Percentiles rank a stretch among this genome's conserved stretches.
phyloP scores from a whole-genome alignment of 75 land plant genomes.

The Selaginella tamariscina region DNA sequence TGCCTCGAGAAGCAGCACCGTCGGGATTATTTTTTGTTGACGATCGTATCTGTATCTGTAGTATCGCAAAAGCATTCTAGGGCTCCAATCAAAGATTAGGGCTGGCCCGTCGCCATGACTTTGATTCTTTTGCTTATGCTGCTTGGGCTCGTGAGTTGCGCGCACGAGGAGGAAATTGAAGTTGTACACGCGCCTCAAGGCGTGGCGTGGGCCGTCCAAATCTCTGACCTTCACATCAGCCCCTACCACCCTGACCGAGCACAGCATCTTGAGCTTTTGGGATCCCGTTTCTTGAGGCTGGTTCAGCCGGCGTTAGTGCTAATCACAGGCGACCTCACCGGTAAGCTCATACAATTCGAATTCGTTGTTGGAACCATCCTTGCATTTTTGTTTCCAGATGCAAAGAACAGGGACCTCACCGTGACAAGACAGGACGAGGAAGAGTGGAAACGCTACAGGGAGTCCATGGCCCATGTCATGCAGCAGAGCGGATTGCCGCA shows the following conservation, averaged over 20 bases:
- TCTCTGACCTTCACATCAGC: slow-evolving; percentile 95
- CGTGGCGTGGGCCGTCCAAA: slow-evolving; percentile 82
- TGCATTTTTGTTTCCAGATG: slow-evolving; percentile 40
- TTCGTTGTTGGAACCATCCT: neutral
- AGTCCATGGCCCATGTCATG: slow-evolving; percentile 47
- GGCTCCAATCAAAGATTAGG: too few species aligned
- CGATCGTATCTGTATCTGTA: too few species aligned
- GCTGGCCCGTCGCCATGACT: too few species aligned
- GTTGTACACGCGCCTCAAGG: slow-evolving; percentile 38
- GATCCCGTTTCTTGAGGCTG: slow-evolving; percentile 45
- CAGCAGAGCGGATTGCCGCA: slow-evolving; percentile 59
- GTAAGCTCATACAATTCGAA: slow-evolving; percentile 19
- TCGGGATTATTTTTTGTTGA: too few species aligned
- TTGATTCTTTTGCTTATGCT: too few species aligned
- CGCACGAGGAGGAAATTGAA: too few species aligned
- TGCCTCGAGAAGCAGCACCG: too few species aligned
- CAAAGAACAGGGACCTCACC: slow-evolving; percentile 68
- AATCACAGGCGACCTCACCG: slow-evolving; percentile 97
- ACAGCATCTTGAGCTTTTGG: slow-evolving; percentile 28
- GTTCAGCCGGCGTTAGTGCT: slow-evolving; percentile 85
- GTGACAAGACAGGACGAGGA: slow-evolving; percentile 59
- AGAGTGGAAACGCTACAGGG: slow-evolving; percentile 75
- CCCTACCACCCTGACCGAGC: slow-evolving; percentile 65
- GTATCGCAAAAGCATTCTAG: too few species aligned
- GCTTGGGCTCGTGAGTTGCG: too few species aligned